These are phyloP conservation scores for Cryphonectria japonica DNA, from an alignment of 2,329 filamentous ascomycete species.

Conservation along the genomic window DNA sequence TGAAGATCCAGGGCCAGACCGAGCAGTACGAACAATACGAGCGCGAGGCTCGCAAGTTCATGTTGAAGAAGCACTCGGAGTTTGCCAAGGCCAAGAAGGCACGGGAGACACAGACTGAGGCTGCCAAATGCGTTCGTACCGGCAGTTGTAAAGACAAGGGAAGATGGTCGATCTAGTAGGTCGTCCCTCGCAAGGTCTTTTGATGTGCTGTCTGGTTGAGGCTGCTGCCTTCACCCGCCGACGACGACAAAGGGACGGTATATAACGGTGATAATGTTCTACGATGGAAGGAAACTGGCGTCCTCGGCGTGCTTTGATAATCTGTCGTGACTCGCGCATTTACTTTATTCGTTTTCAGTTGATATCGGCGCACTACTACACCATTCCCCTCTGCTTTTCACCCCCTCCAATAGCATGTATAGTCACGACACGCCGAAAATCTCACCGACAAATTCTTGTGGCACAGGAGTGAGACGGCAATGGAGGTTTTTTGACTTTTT, in stretches of 20 bases:
- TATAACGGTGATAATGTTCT: constrained; percentile 13
- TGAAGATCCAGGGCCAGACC: constrained; percentile 54
- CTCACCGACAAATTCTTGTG: constrained; percentile 1
- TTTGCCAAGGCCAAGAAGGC: constrained; percentile 38
- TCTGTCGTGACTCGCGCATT: constrained; percentile 2
- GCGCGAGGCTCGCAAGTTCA: constrained; percentile 49
- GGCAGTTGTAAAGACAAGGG: constrained; percentile 20
- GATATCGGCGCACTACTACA: constrained; percentile 11
- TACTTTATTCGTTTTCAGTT: not conserved
- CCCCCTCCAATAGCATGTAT: not conserved
- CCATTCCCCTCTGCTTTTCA: not conserved
- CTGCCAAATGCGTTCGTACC: constrained; percentile 16
- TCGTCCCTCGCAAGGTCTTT: not conserved
- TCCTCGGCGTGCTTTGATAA: constrained; percentile 10
- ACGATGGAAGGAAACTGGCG: constrained; percentile 18
- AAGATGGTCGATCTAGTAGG: constrained; percentile 26
- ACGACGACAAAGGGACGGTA: constrained; percentile 11
- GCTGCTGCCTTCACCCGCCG: not conserved
- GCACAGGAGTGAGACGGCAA: not conserved
- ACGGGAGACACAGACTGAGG: constrained; percentile 26
- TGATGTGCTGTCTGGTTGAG: not conserved
- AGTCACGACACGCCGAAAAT: constrained; percentile 9
- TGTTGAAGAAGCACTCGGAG: constrained; percentile 43
- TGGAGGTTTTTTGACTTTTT: not conserved
- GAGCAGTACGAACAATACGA: constrained; percentile 51